A percentile compares a stretch with the other conserved stretches of the same genome.
phyloP scores from a whole-genome alignment of 164 flowering plant genomes.

The Magnolia changhungtana region DNA sequence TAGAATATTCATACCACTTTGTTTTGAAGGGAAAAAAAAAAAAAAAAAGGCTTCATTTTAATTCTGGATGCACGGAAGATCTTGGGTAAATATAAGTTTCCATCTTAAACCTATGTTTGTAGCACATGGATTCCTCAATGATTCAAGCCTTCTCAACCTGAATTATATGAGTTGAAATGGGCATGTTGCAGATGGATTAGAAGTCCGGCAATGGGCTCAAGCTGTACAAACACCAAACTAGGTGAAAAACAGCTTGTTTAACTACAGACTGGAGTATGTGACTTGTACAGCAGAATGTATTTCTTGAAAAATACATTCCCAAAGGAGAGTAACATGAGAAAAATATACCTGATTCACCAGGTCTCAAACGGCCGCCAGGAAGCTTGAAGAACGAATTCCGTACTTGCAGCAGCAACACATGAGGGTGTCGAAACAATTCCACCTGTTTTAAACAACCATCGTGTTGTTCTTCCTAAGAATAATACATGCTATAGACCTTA shows the following conservation, averaged over 20 bases:
- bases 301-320: background rate
- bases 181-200: background rate
- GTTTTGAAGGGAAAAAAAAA: background rate
- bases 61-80: background rate
- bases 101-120: background rate
- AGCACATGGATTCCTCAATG: background rate
- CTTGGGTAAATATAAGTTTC: background rate
- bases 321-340: background rate
- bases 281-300: background rate
- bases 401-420: constrained; percentile 66
- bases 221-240: background rate
- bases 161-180: background rate
- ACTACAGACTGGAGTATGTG: background rate
- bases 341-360: constrained; percentile 66
- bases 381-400: constrained; percentile 63
- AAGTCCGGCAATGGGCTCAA: background rate
- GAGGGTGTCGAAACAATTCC: constrained; percentile 76
- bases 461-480: background rate
- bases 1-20: background rate
- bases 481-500: no score
- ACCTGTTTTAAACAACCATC: constrained; percentile 38
- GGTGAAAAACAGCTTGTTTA: background rate
- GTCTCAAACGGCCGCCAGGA: constrained; percentile 79
- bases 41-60: background rate
- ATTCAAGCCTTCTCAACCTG: background rate